These are phyloP conservation scores for Botrytis tulipae DNA, from an alignment of 2,329 filamentous ascomycete species.

Conservation along the genomic window DNA sequence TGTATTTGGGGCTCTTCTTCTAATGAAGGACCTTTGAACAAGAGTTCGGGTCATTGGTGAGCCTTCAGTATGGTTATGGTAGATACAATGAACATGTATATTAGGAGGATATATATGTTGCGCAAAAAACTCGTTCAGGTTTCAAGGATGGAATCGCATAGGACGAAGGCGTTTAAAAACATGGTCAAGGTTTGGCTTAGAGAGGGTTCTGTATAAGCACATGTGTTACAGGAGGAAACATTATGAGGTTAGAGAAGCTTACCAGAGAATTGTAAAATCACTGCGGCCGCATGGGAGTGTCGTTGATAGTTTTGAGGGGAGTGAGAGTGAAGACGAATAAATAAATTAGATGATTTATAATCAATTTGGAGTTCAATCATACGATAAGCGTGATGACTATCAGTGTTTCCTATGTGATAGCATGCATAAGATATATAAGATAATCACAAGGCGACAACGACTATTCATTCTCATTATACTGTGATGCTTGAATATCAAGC, in stretches of 20 bases:
- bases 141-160: background rate
- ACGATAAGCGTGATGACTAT: background rate
- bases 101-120: background rate
- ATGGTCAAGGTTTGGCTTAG: background rate
- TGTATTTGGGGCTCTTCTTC: background rate
- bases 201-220: background rate
- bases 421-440: background rate
- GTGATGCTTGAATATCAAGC: background rate
- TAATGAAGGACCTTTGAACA: background rate
- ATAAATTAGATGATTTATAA: background rate
- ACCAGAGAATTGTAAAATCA: slow-evolving; percentile 1
- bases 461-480: background rate
- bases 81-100: background rate
- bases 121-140: background rate
- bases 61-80: background rate
- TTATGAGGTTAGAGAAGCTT: background rate
- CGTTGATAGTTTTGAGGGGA: background rate
- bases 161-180: background rate
- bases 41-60: background rate
- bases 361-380: background rate
- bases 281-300: background rate
- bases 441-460: background rate
- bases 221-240: background rate
- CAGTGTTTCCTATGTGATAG: too few species aligned
- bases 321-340: background rate